These are phyloP conservation scores for Phialocephala subalpina DNA, from an alignment of 2,329 filamentous ascomycete genomes.

Conservation along the genomic window DNA sequence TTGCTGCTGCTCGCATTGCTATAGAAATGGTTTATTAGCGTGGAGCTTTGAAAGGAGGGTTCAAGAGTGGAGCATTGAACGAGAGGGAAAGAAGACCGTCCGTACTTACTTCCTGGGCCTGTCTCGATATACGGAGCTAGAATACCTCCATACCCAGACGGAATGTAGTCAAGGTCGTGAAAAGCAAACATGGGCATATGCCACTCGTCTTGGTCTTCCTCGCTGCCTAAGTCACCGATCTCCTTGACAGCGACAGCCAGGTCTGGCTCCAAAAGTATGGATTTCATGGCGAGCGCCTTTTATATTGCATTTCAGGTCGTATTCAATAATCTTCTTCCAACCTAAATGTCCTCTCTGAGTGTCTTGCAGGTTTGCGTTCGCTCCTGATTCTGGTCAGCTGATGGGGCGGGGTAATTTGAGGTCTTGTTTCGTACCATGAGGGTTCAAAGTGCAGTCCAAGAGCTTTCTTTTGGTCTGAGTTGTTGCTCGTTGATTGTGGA, in stretches of 20 bases:
- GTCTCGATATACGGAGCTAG: constrained; percentile 37
- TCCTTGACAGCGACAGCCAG: too few relatives aligned
- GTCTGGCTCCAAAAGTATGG: too few relatives aligned
- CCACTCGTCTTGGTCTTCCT: constrained; percentile 65
- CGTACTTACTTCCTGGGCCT: constrained; percentile 21
- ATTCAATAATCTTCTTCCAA: too few relatives aligned
- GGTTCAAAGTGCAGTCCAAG: not conserved
- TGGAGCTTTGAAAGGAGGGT: not conserved
- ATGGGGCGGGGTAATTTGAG: not conserved
- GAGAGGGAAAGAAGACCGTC: not conserved
- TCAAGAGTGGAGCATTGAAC: not conserved
- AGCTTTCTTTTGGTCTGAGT: not conserved
- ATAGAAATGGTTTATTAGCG: not conserved
- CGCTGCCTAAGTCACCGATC: constrained; percentile 61
- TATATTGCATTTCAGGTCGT: too few relatives aligned
- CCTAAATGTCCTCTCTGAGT: too few relatives aligned
- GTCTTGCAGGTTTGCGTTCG: constrained; percentile 44
- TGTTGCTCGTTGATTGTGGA: not conserved
- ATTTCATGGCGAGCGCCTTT: too few relatives aligned
- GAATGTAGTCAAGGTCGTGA: constrained; percentile 39
- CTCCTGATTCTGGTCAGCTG: constrained; percentile 63
- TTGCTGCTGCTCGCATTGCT: constrained; percentile 36
- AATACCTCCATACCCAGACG: constrained; percentile 29
- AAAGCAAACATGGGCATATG: constrained; percentile 39
- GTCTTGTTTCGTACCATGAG: not conserved